phyloP scores from a whole-genome alignment of 768 basidiomycete genomes.

The Phanerochaete sordida region DNA sequence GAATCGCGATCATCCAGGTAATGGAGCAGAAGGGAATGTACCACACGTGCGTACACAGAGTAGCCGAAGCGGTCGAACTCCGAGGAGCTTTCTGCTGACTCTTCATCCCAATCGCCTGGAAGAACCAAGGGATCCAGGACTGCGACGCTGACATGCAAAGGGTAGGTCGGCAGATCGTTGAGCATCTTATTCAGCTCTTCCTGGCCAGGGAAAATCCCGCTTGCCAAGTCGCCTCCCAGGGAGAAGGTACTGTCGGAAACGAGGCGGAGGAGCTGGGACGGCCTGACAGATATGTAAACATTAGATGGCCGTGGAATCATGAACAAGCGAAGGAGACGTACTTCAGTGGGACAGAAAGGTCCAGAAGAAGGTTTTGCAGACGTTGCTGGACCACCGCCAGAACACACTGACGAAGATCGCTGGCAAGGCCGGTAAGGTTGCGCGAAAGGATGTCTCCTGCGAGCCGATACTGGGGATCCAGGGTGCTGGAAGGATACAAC shows the following conservation, averaged over 20 bases:
- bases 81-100: constrained; percentile 4
- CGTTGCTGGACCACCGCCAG: constrained; percentile 36
- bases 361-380: constrained; percentile 39
- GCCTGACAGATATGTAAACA: constrained; percentile 18
- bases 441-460: constrained; percentile 30
- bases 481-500: constrained; percentile 15
- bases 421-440: constrained; percentile 22
- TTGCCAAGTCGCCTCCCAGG: constrained; percentile 36
- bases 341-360: constrained; percentile 30
- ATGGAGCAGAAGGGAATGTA: constrained; percentile 51
- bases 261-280: constrained; percentile 21
- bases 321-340: constrained; percentile 18
- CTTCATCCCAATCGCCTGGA: constrained; percentile 24
- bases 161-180: constrained; percentile 38
- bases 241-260: constrained; percentile 30
- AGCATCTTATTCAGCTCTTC: constrained; percentile 44
- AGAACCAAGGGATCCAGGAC: constrained; percentile 59
- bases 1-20: constrained; percentile 57
- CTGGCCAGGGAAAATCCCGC: constrained; percentile 50
- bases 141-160: constrained; percentile 52
- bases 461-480: not conserved
- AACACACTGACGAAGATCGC: constrained; percentile 24
- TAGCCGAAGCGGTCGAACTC: constrained; percentile 49
- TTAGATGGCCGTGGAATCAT: not conserved
- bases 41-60: constrained; percentile 60